phyloP scores from a whole-genome alignment of 2,329 filamentous ascomycete genomes.

The Mycogone perniciosa region DNA sequence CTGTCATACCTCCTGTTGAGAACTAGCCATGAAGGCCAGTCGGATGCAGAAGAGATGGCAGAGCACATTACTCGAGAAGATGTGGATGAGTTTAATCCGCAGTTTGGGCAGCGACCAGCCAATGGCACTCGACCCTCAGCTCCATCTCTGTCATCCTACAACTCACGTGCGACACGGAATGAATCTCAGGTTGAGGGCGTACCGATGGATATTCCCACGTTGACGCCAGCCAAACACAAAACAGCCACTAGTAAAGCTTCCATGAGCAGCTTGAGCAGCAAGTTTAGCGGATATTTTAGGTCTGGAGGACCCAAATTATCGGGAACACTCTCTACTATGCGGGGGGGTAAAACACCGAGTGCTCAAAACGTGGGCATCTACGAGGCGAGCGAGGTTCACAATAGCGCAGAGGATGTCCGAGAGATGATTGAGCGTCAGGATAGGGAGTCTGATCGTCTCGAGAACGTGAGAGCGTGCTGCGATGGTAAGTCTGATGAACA shows the following conservation, averaged over 20 bases:
- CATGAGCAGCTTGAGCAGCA: constrained; percentile 43
- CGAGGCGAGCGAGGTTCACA: constrained; percentile 57
- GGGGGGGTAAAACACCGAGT: constrained; percentile 41
- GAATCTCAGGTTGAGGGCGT: constrained; percentile 51
- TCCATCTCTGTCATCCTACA: constrained; percentile 71
- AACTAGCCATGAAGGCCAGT: constrained; percentile 57
- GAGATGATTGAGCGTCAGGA: constrained; percentile 74
- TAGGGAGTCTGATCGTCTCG: constrained; percentile 69
- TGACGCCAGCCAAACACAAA: constrained; percentile 41
- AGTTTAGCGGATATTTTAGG: constrained; percentile 56
- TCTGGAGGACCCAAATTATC: constrained; percentile 36
- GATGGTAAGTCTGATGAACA: constrained; percentile 61
- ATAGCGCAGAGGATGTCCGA: constrained; percentile 77
- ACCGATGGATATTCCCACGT: constrained; percentile 48
- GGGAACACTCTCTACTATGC: constrained; percentile 37
- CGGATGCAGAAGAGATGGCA: constrained; percentile 53
- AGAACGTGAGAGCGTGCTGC: constrained; percentile 95
- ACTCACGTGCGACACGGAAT: constrained; percentile 64
- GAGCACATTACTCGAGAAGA: constrained; percentile 55
- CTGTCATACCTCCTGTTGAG: constrained; percentile 86
- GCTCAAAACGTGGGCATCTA: constrained; percentile 46
- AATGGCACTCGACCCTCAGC: constrained; percentile 43
- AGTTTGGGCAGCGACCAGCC: constrained; percentile 32
- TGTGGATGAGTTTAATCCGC: constrained; percentile 76
- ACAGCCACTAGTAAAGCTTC: constrained; percentile 28